Evolutionary conservation across 148 eudicot genomes (phyloP).

Genomic region (Vaccinium darrowii): DNA sequence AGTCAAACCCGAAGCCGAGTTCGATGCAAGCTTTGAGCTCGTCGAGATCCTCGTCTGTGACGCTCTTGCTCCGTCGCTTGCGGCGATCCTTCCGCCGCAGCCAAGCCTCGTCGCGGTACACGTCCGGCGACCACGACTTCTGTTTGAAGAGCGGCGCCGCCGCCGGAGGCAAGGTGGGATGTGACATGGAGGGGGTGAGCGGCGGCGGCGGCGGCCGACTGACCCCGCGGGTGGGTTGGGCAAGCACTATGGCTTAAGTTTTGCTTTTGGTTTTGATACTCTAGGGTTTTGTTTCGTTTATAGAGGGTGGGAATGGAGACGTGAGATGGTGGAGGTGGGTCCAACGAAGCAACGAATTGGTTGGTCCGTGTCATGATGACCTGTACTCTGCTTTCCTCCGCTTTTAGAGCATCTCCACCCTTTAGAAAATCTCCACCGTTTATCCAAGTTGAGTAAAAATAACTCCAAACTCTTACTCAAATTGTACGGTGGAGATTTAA

Average conservation of each 20-base stretch:
- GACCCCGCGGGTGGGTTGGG: constrained; percentile 30
- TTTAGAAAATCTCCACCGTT: too few species aligned
- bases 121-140: constrained; percentile 80
- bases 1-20: constrained; percentile 67
- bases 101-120: constrained; percentile 69
- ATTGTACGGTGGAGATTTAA: too few species aligned
- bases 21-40: constrained; percentile 81
- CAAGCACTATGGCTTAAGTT: constrained; percentile 27
- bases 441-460: too few species aligned
- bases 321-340: constrained; percentile 14
- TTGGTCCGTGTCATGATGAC: constrained; percentile 49
- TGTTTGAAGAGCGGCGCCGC: constrained; percentile 45
- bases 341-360: constrained; percentile 18
- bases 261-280: neutral
- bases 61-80: constrained; percentile 50
- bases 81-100: constrained; percentile 43
- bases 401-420: too few species aligned
- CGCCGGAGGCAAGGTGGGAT: neutral
- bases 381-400: constrained; percentile 23
- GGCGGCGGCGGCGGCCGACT: constrained; percentile 25
- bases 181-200: neutral
- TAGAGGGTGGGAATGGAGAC: neutral
- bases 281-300: neutral
- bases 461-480: too few species aligned
- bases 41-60: constrained; percentile 79